Base-by-base conservation (phyloP, 129 eudicot genomes). In the Flaveria ramosissima region DNA sequence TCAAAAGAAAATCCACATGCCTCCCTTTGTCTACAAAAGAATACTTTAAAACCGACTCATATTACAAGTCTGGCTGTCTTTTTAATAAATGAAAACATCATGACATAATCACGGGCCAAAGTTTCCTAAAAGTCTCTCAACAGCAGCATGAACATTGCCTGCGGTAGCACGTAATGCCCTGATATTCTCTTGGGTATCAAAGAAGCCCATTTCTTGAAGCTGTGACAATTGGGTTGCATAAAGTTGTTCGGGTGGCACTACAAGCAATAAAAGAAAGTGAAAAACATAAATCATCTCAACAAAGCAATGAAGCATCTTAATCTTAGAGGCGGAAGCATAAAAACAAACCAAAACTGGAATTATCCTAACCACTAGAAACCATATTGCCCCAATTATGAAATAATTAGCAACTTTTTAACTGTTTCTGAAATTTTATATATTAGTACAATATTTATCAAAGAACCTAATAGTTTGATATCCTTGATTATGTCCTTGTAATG, bases 111-210 rank as follows among this genome's bases (percentile, higher is more conserved):
- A 90, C 78, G 85, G 86, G 45, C 97, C 96, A 36, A 77, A 87
- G 82, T 86, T 88, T 52, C 97, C 97, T 79, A 94, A 68, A 67
- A 94, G 97, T 26, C 97, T 85, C 84, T 94, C 98, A 20, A 94
- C 98, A 13, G 98, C 97, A 2, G 98, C 98, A 83, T 94, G 92
- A 66, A 94, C 97, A 42, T 94, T 94, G 20, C 98, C 98, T 13
- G 86, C 60, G 2, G 96, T 84, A n/a, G 96, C 97, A 68, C 85
- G 84, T 56, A 93, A 76, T 0, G 93, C 98, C 83, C 88, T 74
- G 32, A 93, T 89, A 64, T 93, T 93, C 84, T 93, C 98, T 77
- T 87, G 89, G 48, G 93, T 86, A 80, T 90, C 98, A 57, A 85
- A 90, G 80, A 93, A 90, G 1, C 98, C 98, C 97, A 93, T 93